Evolutionary conservation across 768 basidiomycete species (phyloP), one percentile per base, ranked within the genome.

Genomic region (Tulasnella sp.): DNA sequence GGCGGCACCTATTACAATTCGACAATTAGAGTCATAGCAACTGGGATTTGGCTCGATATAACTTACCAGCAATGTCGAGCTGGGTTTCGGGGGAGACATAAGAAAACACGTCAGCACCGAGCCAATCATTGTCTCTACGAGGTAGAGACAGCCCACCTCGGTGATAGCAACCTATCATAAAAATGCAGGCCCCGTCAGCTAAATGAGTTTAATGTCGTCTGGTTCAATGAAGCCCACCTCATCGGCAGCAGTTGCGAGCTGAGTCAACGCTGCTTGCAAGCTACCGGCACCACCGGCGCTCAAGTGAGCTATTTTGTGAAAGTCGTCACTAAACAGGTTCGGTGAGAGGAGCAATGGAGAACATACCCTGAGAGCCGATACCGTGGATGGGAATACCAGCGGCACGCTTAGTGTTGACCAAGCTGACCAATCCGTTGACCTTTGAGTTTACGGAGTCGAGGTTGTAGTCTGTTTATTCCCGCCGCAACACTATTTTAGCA

Each of bases 351-450:
- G 16, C 5, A 42, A n/a, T 27, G 71, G 39, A 4, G 9, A 31
- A 24, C 73, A 2, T 27, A 74, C 73, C 42, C 40, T 78, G 77
- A n/a, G 77, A 42, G n/a, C 77, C 77, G 62, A 78, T 71, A 71
- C 77, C 77, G 68, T 78, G 48, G 71, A 78, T 78, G 31, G 77
- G 77, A n/a, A 78, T 58, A 19, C 77, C 77, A 14, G 52, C 58
- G n/a, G 56, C 24, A 10, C 52, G 36, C 39, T 42, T 40, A 4
- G 46, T 34, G 8, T 48, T 76, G 31, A 76, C 75, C 36, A 76
- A 44, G 75, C 75, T 46, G 56, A 76, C 46, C 75, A 76, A 14
- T 31, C 46, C 75, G 14, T 46, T 48, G 18, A 56, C 48, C 46
- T 78, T 78, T 1, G 58, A 21, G 24, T 78, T 78, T 12, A 36